These are phyloP conservation scores for Gentiana dahurica DNA, from an alignment of 257 asterid genomes.

Conservation along the genomic window DNA sequence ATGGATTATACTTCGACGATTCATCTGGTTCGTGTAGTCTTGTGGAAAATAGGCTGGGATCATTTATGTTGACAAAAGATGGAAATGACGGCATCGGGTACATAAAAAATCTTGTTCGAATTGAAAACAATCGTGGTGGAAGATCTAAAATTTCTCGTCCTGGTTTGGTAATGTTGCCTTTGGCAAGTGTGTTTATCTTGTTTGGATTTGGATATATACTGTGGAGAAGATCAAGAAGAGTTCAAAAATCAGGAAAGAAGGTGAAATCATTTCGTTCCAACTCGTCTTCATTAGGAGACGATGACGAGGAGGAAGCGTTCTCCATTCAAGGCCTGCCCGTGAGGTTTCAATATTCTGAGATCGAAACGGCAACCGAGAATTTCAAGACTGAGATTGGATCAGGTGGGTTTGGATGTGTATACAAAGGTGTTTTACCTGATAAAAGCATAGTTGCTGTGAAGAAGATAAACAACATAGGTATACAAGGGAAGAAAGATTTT, in stretches of 20 bases:
- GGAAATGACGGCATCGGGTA: slow-evolving; percentile 30
- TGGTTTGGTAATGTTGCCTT: slow-evolving; percentile 43
- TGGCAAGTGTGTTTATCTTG: slow-evolving; percentile 24
- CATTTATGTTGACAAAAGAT: slow-evolving; percentile 22
- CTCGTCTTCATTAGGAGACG: slow-evolving; percentile 16
- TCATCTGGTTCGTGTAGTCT: slow-evolving; percentile 55
- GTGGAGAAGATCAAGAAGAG: slow-evolving; percentile 20
- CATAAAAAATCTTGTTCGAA: slow-evolving; percentile 22
- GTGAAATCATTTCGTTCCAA: slow-evolving; percentile 2
- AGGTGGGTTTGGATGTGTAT: slow-evolving; percentile 70
- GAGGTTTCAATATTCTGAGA: slow-evolving; percentile 41
- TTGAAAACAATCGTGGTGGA: slow-evolving; percentile 8
- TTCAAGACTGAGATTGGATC: slow-evolving; percentile 54
- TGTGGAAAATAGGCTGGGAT: slow-evolving; percentile 41
- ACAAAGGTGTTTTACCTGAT: slow-evolving; percentile 46
- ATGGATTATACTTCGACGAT: slow-evolving; percentile 44
- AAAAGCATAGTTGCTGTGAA: slow-evolving; percentile 57
- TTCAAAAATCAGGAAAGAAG: not conserved
- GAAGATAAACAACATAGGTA: slow-evolving; percentile 35
- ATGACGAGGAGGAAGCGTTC: slow-evolving; percentile 29
- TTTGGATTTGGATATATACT: slow-evolving; percentile 26
- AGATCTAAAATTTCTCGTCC: slow-evolving; percentile 26
- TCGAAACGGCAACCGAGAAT: slow-evolving; percentile 40
- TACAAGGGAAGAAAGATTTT: slow-evolving; percentile 54
- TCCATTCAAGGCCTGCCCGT: slow-evolving; percentile 55